These are phyloP conservation scores for Meyerozyma athensensis DNA, from an alignment of 1,139 yeast genomes.

Conservation along the genomic window DNA sequence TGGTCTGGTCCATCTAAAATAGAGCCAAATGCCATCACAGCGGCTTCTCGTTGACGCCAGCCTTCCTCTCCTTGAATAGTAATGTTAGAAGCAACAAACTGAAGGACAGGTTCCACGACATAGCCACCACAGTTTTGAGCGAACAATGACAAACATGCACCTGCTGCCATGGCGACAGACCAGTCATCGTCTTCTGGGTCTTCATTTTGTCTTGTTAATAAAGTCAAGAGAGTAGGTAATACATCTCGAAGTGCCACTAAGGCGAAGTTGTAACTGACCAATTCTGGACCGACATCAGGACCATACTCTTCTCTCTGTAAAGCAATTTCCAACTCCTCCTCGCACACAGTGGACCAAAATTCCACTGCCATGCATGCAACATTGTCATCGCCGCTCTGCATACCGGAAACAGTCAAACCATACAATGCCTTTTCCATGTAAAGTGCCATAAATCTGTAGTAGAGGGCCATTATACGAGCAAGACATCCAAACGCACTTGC, in stretches of 20 bases:
- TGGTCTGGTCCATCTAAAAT: slow-evolving; percentile 92
- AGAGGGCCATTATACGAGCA: slow-evolving; percentile 85
- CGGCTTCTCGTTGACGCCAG: slow-evolving; percentile 95
- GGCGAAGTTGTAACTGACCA: slow-evolving; percentile 68
- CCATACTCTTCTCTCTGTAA: slow-evolving; percentile 60
- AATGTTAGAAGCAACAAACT: slow-evolving; percentile 76
- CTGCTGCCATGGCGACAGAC: slow-evolving; percentile 99
- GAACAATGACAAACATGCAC: slow-evolving; percentile 89
- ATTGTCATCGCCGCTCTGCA: slow-evolving; percentile 80
- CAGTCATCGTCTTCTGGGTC: slow-evolving; percentile 94
- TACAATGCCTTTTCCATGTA: slow-evolving; percentile 97
- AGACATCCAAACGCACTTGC: slow-evolving; percentile 95
- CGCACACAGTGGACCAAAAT: slow-evolving; percentile 97
- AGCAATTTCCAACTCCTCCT: slow-evolving; percentile 83
- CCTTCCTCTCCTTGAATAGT: slow-evolving; percentile 25
- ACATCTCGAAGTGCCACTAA: slow-evolving; percentile 78
- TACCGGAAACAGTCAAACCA: slow-evolving; percentile 84
- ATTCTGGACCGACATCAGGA: slow-evolving; percentile 34
- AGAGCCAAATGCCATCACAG: slow-evolving; percentile 98
- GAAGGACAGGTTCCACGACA: slow-evolving; percentile 78
- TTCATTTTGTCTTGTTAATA: slow-evolving; percentile 85
- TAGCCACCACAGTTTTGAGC: slow-evolving; percentile 87
- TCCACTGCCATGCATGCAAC: slow-evolving; percentile 99
- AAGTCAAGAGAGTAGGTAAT: slow-evolving; percentile 74
- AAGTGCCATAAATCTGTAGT: slow-evolving; percentile 83